Base-by-base conservation (phyloP, 805 yeast species). In the Ogataea ramenticola region DNA sequence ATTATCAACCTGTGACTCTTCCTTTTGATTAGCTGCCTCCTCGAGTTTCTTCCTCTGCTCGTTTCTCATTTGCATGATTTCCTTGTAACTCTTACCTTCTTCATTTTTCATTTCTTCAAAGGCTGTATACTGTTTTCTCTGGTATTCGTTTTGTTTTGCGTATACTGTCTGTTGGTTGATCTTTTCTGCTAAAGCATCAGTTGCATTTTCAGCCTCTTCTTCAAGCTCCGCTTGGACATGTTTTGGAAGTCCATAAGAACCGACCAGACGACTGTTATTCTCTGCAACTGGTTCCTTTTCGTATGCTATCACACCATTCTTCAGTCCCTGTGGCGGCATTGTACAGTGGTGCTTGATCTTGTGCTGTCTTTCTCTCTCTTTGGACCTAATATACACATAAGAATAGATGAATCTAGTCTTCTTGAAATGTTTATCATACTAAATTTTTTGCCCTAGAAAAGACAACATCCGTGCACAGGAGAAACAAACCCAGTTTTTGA, bases 121-220 rank as follows among this genome's bases (percentile, higher is more conserved):
- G 11, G 41, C 22, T 2, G 49, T 53, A 36, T 59, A 56, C 41
- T 52, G 57, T 46, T 69, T 66, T 46, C 60, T 66, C 40, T 75
- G 80, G 54, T 77, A 80, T 5, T 68, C 74, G 38, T 66, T 62
- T 50, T 73, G 79, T 17, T 69, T 62, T 3, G 64, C 62, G 33
- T 51, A 58, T 22, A 62, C 52, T 1, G 64, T 52, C 42, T 61
- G 57, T 6, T 50, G 46, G 17, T 55, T 47, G 36, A 53, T 51
- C 39, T 55, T 53, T 17, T 63, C 51, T 35, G 57, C 34, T 14
- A 57, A 43, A 11, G 47, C 49, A 47, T 56, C 61, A 17, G 32
- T 32, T 38, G 44, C 46, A 16, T 45, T 42, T 31, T 57, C 62
- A 4, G 58, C 57, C 31, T 50, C 49, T 17, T 44, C 48, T 42